Conservation (phyloP, 139 green algal genomes). For the Volvox reticuliferus region DNA sequence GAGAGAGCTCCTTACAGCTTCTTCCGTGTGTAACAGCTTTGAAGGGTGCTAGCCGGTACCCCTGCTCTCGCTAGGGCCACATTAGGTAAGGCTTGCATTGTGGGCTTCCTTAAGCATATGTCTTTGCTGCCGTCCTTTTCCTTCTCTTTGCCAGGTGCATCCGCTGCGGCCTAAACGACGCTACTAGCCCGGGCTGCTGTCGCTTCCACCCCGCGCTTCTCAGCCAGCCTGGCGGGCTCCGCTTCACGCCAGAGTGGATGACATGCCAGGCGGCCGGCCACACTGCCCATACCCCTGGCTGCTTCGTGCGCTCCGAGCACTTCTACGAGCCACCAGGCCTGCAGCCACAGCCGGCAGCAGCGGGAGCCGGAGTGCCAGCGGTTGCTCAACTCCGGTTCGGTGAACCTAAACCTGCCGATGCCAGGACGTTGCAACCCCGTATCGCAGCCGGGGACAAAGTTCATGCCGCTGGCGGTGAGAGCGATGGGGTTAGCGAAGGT, state of each 20-base stretch:
- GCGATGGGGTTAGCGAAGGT: background rate
- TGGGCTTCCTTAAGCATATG: background rate
- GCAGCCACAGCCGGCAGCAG: background rate
- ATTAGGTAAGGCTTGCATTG: too few relatives aligned
- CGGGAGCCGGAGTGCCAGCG: background rate
- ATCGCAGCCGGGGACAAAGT: background rate
- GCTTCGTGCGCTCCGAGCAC: background rate
- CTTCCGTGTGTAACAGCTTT: background rate
- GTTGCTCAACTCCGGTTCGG: too few relatives aligned
- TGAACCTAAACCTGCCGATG: too few relatives aligned
- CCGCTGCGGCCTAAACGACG: conserved; percentile 52
- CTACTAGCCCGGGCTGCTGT: conserved; percentile 43
- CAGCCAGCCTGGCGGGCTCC: conserved; percentile 35
- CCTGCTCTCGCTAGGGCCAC: background rate
- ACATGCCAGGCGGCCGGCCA: conserved; percentile 47
- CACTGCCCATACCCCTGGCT: conserved; percentile 21
- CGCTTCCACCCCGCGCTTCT: conserved; percentile 55
- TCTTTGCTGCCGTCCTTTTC: background rate
- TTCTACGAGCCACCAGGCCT: conserved; percentile 19
- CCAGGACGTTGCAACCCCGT: too few relatives aligned
- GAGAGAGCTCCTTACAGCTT: background rate
- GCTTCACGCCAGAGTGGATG: conserved; percentile 50
- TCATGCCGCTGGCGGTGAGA: background rate
- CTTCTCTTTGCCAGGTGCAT: conserved; percentile 23
- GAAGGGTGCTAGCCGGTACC: too few relatives aligned